These are phyloP conservation scores for Botryotinia calthae DNA, from an alignment of 2,329 filamentous ascomycete genomes.

Conservation along the genomic window DNA sequence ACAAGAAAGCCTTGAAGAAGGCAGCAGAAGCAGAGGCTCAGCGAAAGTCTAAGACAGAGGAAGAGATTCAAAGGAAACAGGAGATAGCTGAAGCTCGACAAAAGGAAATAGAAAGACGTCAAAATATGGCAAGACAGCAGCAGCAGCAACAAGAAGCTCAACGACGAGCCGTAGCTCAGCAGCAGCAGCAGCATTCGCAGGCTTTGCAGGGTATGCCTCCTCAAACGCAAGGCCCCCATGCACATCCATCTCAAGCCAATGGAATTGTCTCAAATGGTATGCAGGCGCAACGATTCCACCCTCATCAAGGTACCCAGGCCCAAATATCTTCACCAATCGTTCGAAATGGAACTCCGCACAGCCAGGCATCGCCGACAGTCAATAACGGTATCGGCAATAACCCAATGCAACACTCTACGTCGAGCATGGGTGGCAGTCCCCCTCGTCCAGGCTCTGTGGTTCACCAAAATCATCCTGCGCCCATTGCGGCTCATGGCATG, in stretches of 20 bases:
- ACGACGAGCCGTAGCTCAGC: conserved; percentile 41
- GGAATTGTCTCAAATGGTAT: conserved; percentile 44
- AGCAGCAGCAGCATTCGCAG: conserved; percentile 38
- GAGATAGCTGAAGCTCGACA: conserved; percentile 34
- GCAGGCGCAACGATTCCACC: conserved; percentile 41
- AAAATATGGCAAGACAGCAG: conserved; percentile 26
- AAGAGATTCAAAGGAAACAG: conserved; percentile 47
- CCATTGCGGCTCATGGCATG: conserved; percentile 59
- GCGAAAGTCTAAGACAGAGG: conserved; percentile 48
- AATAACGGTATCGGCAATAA: conserved; percentile 43
- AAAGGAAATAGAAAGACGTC: conserved; percentile 37
- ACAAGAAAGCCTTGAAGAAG: conserved; percentile 75
- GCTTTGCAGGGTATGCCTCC: conserved; percentile 13
- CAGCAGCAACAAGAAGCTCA: conserved; percentile 40
- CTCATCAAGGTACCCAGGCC: conserved; percentile 55
- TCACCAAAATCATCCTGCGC: conserved; percentile 53
- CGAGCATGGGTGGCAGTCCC: conserved; percentile 67
- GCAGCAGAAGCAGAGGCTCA: conserved; percentile 54
- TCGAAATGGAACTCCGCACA: conserved; percentile 62
- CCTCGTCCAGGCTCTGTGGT: conserved; percentile 64
- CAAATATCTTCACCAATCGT: conserved; percentile 66
- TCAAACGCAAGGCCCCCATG: conserved; percentile 43
- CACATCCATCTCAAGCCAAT: conserved; percentile 44
- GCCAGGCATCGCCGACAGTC: conserved; percentile 64
- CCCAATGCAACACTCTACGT: conserved; percentile 63